Evolutionary conservation across 2,329 filamentous ascomycete genomes (phyloP).

Genomic region (Aspergillus melleus): DNA sequence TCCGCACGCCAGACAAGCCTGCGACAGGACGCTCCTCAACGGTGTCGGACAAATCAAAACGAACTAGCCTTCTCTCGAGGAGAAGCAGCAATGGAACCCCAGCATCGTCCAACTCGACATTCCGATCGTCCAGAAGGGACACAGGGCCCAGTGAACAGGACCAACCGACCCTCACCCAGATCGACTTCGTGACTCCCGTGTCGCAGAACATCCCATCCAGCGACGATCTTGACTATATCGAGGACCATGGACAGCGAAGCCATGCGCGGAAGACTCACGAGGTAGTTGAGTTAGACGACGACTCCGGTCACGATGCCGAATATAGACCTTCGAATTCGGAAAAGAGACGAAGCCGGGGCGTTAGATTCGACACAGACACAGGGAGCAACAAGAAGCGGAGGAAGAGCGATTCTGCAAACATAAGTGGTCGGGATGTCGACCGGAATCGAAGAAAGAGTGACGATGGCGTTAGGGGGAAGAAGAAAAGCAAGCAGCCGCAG

Average conservation of each 20-base stretch:
- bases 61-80: constrained; percentile 11
- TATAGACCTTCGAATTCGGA: constrained; percentile 16
- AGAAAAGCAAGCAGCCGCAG: constrained; percentile 24
- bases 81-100: constrained; percentile 12
- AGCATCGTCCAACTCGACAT: constrained; percentile 16
- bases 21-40: constrained; percentile 9
- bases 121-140: constrained; percentile 21
- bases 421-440: constrained; percentile 13
- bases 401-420: constrained; percentile 15
- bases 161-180: constrained; percentile 44
- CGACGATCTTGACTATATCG: constrained; percentile 34
- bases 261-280: constrained; percentile 12
- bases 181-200: constrained; percentile 37
- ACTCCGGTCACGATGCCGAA: constrained; percentile 25
- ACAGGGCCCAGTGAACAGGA: constrained; percentile 22
- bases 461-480: constrained; percentile 18
- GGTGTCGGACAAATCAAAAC: constrained; percentile 19
- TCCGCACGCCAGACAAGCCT: constrained; percentile 24
- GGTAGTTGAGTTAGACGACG: constrained; percentile 27
- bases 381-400: constrained; percentile 16
- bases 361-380: constrained; percentile 12
- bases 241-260: constrained; percentile 9
- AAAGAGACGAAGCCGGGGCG: constrained; percentile 8
- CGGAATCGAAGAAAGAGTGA: constrained; percentile 23
- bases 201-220: constrained; percentile 16